Evolutionary conservation across 1,139 yeast species (phyloP).

Genomic region (Hansenula sp.): DNA sequence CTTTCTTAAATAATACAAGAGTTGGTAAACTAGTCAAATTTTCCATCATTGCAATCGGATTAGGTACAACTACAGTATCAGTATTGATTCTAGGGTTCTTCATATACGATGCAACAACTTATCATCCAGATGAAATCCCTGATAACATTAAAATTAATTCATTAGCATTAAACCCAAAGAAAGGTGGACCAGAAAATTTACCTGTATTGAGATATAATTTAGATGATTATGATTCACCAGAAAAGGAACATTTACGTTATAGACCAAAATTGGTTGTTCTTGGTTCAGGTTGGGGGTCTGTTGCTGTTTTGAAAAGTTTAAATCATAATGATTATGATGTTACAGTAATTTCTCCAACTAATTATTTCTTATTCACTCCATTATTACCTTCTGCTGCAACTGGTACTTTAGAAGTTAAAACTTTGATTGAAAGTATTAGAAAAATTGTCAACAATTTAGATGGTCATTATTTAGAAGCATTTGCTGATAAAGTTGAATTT

Average conservation of each 20-base stretch:
- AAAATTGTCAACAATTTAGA: constrained; percentile 40
- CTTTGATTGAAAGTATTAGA: constrained; percentile 56
- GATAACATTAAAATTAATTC: constrained; percentile 38
- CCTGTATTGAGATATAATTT: constrained; percentile 50
- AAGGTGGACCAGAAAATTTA: constrained; percentile 66
- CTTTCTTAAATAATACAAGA: constrained; percentile 21
- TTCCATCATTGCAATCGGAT: constrained; percentile 32
- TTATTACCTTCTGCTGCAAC: constrained; percentile 58
- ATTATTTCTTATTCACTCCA: constrained; percentile 56
- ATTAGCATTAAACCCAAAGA: constrained; percentile 45
- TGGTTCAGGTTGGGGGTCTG: constrained; percentile 64
- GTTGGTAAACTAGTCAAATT: constrained; percentile 27
- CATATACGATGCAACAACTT: constrained; percentile 60
- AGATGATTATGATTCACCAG: constrained; percentile 47
- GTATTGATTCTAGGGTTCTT: constrained; percentile 41
- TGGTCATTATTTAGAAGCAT: constrained; percentile 56
- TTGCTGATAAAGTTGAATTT: constrained; percentile 48
- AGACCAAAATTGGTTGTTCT: constrained; percentile 52
- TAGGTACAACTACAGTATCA: constrained; percentile 35
- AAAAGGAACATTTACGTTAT: constrained; percentile 32
- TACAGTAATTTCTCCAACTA: constrained; percentile 57
- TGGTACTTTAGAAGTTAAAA: constrained; percentile 49
- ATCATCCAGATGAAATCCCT: constrained; percentile 32
- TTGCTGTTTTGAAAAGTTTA: constrained; percentile 40
- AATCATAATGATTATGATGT: constrained; percentile 48